Conservation (phyloP, 306 rosid species). For the Pachyrhizus erosus region DNA sequence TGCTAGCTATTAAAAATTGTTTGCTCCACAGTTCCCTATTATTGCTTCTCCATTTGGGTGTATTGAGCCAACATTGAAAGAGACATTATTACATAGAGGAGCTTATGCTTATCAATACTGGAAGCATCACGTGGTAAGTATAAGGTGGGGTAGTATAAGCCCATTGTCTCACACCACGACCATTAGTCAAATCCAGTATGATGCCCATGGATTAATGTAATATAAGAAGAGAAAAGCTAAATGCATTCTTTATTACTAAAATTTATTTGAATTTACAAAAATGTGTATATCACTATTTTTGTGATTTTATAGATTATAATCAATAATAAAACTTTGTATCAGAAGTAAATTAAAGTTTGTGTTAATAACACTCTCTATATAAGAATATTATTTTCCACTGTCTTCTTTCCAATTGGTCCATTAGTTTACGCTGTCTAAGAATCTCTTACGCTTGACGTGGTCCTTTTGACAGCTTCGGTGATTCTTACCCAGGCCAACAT, state of each 20-base stretch:
- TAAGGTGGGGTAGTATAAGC: background rate
- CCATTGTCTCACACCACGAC: background rate
- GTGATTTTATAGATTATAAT: background rate
- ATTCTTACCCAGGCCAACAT: background rate
- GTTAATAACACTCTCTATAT: background rate
- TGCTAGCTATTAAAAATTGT: background rate
- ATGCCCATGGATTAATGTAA: background rate
- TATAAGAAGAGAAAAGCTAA: background rate
- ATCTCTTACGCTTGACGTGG: background rate
- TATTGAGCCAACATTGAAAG: background rate
- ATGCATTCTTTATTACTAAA: background rate
- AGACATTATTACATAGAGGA: background rate
- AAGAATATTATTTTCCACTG: background rate
- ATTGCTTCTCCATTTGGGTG: background rate
- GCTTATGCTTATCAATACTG: constrained; percentile 19
- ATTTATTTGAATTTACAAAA: background rate
- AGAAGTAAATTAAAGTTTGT: background rate
- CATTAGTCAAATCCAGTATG: background rate
- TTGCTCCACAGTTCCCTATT: background rate
- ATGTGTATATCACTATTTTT: background rate
- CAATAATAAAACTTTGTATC: too few species aligned
- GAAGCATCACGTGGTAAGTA: background rate
- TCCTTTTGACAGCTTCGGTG: background rate
- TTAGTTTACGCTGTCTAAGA: background rate
- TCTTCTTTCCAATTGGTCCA: background rate